These are phyloP conservation scores for Emericellopsis cladophorae DNA, from an alignment of 2,329 filamentous ascomycete species.

Conservation along the genomic window DNA sequence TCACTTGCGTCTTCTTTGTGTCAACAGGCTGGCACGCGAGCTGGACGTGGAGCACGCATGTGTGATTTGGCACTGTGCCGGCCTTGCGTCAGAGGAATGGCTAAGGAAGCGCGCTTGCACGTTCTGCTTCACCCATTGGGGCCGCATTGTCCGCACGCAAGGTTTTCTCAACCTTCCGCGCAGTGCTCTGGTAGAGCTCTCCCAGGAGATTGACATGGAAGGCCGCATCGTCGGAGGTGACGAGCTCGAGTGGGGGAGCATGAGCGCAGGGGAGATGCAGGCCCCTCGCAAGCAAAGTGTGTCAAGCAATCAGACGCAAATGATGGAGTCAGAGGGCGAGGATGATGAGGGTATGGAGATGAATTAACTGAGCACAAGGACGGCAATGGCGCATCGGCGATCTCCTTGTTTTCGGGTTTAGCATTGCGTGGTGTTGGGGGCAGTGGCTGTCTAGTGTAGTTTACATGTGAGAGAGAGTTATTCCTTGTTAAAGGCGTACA, in stretches of 20 bases:
- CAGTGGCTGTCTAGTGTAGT: too few species aligned
- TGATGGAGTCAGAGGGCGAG: conserved; percentile 43
- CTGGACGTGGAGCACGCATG: conserved; percentile 91
- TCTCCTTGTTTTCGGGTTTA: neutral
- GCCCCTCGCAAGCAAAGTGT: conserved; percentile 44
- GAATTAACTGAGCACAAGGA: conserved; percentile 12
- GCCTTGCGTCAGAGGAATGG: conserved; percentile 85
- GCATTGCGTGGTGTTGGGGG: too few species aligned
- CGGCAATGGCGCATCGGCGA: neutral
- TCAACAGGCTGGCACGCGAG: conserved; percentile 80
- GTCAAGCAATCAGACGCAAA: conserved; percentile 44
- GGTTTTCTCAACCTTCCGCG: conserved; percentile 76
- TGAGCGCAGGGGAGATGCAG: conserved; percentile 27
- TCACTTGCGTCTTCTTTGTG: conserved; percentile 77
- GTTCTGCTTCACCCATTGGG: conserved; percentile 92
- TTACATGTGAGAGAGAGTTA: too few species aligned
- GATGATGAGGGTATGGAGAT: conserved; percentile 54
- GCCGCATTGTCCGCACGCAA: conserved; percentile 77
- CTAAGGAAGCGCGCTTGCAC: conserved; percentile 74
- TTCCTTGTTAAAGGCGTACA: too few species aligned
- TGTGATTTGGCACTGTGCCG: conserved; percentile 90
- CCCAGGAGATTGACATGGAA: conserved; percentile 85
- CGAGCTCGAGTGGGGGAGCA: conserved; percentile 51
- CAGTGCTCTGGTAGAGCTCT: conserved; percentile 74
- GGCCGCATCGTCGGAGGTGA: conserved; percentile 84